Evolutionary conservation across 192 early-diverging fungal species (phyloP).

Genomic region (Linnemannia schmuckeri): DNA sequence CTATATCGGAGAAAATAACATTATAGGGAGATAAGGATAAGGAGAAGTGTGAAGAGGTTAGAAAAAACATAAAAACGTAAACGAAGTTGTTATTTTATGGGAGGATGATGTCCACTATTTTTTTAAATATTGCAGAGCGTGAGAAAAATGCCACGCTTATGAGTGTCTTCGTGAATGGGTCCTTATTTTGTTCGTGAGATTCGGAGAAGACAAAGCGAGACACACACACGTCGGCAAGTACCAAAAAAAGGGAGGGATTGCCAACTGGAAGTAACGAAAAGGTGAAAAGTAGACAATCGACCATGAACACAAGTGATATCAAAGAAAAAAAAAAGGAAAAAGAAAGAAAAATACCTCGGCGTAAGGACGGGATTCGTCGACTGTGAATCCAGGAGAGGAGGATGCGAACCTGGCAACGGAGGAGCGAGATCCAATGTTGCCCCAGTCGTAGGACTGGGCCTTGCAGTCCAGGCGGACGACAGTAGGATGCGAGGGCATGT

Average conservation of each 20-base stretch:
- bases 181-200: not conserved
- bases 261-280: too few relatives aligned
- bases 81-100: not conserved
- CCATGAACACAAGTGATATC: not conserved
- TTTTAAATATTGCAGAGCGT: slow-evolving; percentile 18
- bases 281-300: too few relatives aligned
- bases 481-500: slow-evolving; percentile 36
- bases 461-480: slow-evolving; percentile 76
- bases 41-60: not conserved
- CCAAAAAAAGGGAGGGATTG: not conserved
- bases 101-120: not conserved
- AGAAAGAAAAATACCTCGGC: slow-evolving; percentile 77
- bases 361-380: slow-evolving; percentile 82
- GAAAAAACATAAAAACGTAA: not conserved
- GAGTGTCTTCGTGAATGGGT: not conserved
- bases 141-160: slow-evolving; percentile 17
- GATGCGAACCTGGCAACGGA: slow-evolving; percentile 90
- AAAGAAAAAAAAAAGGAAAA: not conserved
- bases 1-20: slow-evolving; percentile 39
- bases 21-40: slow-evolving; percentile 10
- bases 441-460: slow-evolving; percentile 97
- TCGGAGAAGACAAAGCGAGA: not conserved
- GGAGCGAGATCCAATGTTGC: slow-evolving; percentile 83
- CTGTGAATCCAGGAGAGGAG: slow-evolving; percentile 64
- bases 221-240: not conserved